Conservation (phyloP, 106 monocot genomes). For the Allium sativum region DNA sequence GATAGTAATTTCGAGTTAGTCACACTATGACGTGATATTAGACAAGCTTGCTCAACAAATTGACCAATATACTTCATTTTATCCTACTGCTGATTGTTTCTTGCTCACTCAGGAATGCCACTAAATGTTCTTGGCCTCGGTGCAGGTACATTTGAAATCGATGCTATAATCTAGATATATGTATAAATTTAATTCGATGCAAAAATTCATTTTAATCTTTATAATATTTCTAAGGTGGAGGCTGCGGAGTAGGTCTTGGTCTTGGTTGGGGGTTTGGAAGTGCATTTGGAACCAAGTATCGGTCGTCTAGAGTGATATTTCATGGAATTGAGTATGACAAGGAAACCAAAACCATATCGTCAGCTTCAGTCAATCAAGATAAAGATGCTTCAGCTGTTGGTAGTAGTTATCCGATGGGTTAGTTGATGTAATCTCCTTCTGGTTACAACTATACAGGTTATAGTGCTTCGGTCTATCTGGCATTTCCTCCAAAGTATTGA, state of each 20-base stretch:
- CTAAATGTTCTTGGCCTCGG: slow-evolving; percentile 66
- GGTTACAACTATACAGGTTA: no score
- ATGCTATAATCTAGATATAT: neutral
- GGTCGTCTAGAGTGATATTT: slow-evolving; percentile 49
- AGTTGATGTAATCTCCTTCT: neutral
- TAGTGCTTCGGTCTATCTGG: no score
- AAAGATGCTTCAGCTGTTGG: slow-evolving; percentile 11
- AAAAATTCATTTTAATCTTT: neutral
- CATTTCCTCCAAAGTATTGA: no score
- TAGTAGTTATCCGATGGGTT: neutral
- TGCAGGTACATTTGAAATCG: slow-evolving; percentile 31
- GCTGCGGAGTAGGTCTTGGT: slow-evolving; percentile 88
- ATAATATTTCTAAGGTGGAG: slow-evolving; percentile 57
- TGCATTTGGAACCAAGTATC: slow-evolving; percentile 77
- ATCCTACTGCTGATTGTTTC: neutral
- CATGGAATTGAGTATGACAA: slow-evolving; percentile 70
- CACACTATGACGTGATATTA: no score
- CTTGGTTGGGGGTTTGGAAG: slow-evolving; percentile 97
- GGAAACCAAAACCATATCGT: slow-evolving; percentile 10
- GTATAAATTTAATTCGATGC: neutral
- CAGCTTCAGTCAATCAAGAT: neutral
- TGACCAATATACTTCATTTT: neutral
- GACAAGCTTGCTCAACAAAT: no score
- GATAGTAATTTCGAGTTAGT: neutral
- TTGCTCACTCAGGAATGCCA: slow-evolving; percentile 62